Conservation (phyloP, 2,329 filamentous ascomycete genomes). For the Chaetothyriales sp. region DNA sequence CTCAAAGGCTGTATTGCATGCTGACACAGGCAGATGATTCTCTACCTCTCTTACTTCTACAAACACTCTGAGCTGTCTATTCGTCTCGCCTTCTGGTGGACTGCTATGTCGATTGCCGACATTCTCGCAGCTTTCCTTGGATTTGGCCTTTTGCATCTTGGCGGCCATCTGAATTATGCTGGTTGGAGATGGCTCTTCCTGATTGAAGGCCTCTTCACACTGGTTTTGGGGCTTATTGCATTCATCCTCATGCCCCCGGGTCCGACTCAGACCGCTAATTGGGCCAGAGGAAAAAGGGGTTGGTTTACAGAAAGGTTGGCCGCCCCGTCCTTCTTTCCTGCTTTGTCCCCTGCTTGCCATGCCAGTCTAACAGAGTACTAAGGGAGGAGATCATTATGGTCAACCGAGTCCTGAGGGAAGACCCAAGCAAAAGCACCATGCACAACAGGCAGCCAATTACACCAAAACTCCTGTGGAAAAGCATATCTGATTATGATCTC, state of each 20-base stretch:
- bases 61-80: constrained; percentile 22
- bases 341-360: neutral
- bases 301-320: constrained; percentile 44
- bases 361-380: neutral
- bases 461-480: constrained; percentile 20
- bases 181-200: constrained; percentile 23
- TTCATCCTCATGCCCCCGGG: constrained; percentile 29
- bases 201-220: constrained; percentile 28
- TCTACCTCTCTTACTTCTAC: constrained; percentile 28
- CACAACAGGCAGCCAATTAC: constrained; percentile 24
- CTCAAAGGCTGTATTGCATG: constrained; percentile 1
- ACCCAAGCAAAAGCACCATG: constrained; percentile 24
- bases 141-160: constrained; percentile 26
- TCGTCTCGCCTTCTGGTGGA: constrained; percentile 26
- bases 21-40: constrained; percentile 7
- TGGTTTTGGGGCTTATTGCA: constrained; percentile 28
- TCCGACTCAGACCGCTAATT: constrained; percentile 34
- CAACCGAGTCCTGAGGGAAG: constrained; percentile 39
- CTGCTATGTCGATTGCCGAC: constrained; percentile 30
- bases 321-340: neutral
- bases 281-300: constrained; percentile 41
- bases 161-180: constrained; percentile 15
- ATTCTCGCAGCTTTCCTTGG: constrained; percentile 31
- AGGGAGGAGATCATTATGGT: constrained; percentile 48
- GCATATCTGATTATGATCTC: constrained; percentile 23